phyloP scores from a whole-genome alignment of 345 rosid species.

The Heritiera littoralis region DNA sequence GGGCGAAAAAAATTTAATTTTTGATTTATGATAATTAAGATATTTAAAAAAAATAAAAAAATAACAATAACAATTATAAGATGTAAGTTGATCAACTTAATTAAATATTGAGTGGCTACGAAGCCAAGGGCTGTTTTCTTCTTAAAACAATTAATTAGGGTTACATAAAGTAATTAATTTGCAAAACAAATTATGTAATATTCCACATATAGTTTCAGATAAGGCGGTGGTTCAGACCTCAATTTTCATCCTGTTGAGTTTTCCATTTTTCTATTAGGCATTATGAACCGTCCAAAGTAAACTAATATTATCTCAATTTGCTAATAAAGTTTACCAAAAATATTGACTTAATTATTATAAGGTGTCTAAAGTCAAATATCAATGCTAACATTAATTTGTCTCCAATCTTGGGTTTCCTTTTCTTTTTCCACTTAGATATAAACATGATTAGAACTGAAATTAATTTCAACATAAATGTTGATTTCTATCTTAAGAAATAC shows the following conservation, averaged over 20 bases:
- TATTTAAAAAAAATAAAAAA: too few species aligned
- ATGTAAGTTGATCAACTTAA: too few species aligned
- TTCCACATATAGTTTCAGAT: background rate
- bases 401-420: background rate
- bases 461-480: background rate
- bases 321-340: background rate
- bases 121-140: background rate
- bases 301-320: background rate
- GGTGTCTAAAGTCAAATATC: slow-evolving; percentile 5
- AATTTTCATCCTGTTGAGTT: background rate
- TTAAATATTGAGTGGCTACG: background rate
- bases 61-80: too few species aligned
- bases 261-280: background rate
- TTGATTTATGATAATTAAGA: background rate
- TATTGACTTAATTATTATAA: background rate
- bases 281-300: background rate
- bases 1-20: background rate
- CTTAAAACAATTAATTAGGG: background rate
- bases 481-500: background rate
- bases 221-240: background rate
- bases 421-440: background rate
- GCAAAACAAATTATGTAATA: background rate
- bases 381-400: background rate
- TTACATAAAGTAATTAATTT: background rate
- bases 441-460: background rate